Evolutionary conservation across 139 green algal genomes (phyloP).

Genomic region (Eudorina sp.): DNA sequence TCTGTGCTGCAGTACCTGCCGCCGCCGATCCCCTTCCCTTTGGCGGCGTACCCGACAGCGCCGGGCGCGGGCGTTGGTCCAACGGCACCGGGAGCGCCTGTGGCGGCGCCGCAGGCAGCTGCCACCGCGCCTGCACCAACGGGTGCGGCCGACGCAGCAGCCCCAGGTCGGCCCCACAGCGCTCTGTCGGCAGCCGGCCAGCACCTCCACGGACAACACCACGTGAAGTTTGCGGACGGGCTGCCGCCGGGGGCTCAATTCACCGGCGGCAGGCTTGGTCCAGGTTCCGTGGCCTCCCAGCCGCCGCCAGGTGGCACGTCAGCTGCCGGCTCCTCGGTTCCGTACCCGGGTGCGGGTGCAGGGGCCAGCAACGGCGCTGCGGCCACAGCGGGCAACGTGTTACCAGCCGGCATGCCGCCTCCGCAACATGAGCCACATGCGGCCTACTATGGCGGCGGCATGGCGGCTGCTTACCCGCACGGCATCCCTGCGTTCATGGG

Average conservation of each 20-base stretch:
- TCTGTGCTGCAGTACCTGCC: slow-evolving; percentile 44
- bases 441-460: neutral
- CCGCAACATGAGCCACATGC: neutral
- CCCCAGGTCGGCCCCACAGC: neutral
- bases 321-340: too few relatives aligned
- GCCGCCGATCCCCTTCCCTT: slow-evolving; percentile 34
- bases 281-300: too few relatives aligned
- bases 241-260: neutral
- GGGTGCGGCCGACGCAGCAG: neutral
- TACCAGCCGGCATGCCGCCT: neutral
- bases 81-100: too few relatives aligned
- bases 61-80: too few relatives aligned
- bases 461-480: neutral
- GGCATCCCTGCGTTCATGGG: neutral
- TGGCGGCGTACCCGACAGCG: neutral
- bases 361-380: too few relatives aligned
- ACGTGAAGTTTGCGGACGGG: slow-evolving; percentile 29
- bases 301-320: too few relatives aligned
- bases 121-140: too few relatives aligned
- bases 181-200: neutral
- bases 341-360: too few relatives aligned
- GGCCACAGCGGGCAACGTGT: too few relatives aligned
- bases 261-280: too few relatives aligned
- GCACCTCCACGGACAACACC: slow-evolving; percentile 2
- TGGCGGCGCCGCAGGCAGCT: too few relatives aligned